These are phyloP conservation scores for Gaertneriomyces semiglobifer DNA, from an alignment of 192 early-diverging fungal genomes.

Conservation along the genomic window DNA sequence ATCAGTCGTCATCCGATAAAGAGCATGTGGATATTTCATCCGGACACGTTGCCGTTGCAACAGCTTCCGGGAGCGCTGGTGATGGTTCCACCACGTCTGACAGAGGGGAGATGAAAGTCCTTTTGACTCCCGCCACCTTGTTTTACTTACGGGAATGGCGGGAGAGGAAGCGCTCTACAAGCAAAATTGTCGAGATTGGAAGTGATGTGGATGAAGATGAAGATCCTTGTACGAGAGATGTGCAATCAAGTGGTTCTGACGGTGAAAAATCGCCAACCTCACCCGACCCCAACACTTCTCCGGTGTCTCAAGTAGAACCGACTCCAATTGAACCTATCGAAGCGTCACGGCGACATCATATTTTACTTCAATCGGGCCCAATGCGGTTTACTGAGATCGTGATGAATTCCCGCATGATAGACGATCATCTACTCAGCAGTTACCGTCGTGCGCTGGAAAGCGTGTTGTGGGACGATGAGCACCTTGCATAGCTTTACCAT, in stretches of 20 bases:
- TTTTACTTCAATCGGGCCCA: slow-evolving; percentile 15
- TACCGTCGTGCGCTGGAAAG: slow-evolving; percentile 18
- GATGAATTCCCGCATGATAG: slow-evolving; percentile 23
- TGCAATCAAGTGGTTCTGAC: too few relatives aligned
- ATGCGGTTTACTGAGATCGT: slow-evolving; percentile 20
- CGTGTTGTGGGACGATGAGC: slow-evolving; percentile 7
- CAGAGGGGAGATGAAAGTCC: slow-evolving; percentile 18
- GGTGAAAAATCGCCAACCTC: neutral
- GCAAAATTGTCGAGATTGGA: neutral
- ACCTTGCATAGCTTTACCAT: too few relatives aligned
- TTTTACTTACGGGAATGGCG: slow-evolving; percentile 26
- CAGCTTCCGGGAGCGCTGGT: neutral
- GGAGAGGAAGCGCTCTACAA: neutral
- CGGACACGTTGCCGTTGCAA: neutral
- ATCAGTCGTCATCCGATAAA: neutral
- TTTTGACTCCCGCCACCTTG: slow-evolving; percentile 22
- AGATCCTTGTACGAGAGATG: too few relatives aligned
- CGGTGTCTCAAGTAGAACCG: neutral
- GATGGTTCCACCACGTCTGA: slow-evolving; percentile 1
- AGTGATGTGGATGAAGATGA: too few relatives aligned
- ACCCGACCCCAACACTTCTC: neutral
- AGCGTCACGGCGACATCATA: slow-evolving; percentile 5
- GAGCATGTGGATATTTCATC: neutral
- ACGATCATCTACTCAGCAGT: slow-evolving; percentile 22
- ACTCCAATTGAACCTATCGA: slow-evolving; percentile 1